Evolutionary conservation across 352 stramenopile genomes (phyloP).

Genomic region (Paralagenidium karlingii): DNA sequence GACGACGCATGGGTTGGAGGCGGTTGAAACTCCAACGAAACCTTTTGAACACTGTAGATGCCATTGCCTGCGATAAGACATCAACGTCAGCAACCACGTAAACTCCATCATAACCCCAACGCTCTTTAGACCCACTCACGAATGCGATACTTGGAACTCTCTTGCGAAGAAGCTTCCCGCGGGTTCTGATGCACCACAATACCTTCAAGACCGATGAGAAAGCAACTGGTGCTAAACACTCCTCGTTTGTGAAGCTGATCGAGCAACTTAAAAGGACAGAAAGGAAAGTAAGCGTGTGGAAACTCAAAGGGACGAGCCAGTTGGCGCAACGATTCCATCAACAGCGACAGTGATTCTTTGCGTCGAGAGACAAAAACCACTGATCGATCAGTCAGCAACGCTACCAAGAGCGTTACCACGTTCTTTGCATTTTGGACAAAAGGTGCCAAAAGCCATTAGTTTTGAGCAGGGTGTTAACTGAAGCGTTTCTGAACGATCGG

Average conservation of each 20-base stretch:
- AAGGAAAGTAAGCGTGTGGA: slow-evolving; percentile 40
- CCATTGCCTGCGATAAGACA: slow-evolving; percentile 65
- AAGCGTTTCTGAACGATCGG: not conserved
- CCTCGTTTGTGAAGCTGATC: slow-evolving; percentile 14
- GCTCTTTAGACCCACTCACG: slow-evolving; percentile 15
- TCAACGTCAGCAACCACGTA: too few species aligned
- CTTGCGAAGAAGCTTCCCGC: too few species aligned
- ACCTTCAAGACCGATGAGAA: slow-evolving; percentile 43
- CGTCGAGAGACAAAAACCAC: slow-evolving; percentile 44
- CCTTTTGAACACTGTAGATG: slow-evolving; percentile 53
- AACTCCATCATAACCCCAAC: too few species aligned
- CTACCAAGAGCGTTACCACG: slow-evolving; percentile 23
- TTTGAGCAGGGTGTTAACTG: not conserved
- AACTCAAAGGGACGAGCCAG: slow-evolving; percentile 41
- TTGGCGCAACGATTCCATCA: slow-evolving; percentile 20
- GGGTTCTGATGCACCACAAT: slow-evolving; percentile 26
- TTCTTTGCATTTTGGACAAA: slow-evolving; percentile 13
- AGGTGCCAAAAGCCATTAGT: not conserved
- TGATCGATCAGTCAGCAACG: slow-evolving; percentile 33
- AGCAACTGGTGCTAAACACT: slow-evolving; percentile 23
- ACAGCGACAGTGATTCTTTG: slow-evolving; percentile 16
- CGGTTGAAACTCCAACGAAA: slow-evolving; percentile 20
- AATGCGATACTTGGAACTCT: too few species aligned
- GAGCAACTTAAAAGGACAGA: slow-evolving; percentile 26
- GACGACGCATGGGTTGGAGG: slow-evolving; percentile 1